Percentiles rank a stretch among this genome's conserved stretches.
These are phyloP conservation scores for Microstegium vimineum DNA, from an alignment of 176 grass and related monocot species.

Conservation along the genomic window DNA sequence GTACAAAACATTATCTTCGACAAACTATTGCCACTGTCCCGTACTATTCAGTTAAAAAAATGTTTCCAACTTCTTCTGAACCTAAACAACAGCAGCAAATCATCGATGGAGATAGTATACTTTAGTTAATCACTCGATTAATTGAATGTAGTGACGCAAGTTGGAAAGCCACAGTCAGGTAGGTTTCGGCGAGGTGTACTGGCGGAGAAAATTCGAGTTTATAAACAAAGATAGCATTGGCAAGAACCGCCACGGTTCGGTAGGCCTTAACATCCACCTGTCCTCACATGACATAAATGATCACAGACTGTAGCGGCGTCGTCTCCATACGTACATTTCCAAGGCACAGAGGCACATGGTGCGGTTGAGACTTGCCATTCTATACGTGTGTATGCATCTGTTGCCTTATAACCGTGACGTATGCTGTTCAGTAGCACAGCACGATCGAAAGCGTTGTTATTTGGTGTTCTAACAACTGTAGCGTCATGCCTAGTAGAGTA, in stretches of 20 bases:
- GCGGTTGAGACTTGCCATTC: slow-evolving; percentile 31
- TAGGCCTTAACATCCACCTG: slow-evolving; percentile 19
- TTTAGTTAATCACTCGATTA: background rate
- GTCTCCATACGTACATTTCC: background rate
- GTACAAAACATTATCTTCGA: background rate
- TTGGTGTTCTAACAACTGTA: background rate
- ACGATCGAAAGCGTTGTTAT: background rate
- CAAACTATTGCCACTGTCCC: background rate
- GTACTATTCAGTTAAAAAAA: background rate
- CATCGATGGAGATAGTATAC: background rate
- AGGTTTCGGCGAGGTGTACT: background rate
- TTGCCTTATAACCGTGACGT: background rate
- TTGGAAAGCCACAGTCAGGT: slow-evolving; percentile 11
- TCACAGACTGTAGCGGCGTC: background rate
- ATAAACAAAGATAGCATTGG: slow-evolving; percentile 6
- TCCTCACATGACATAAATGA: slow-evolving; percentile 2
- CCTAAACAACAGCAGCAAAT: background rate
- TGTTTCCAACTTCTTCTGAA: background rate
- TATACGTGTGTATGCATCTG: background rate
- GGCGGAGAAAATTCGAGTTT: background rate
- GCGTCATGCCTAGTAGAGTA: background rate
- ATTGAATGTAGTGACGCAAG: background rate
- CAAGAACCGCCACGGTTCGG: slow-evolving; percentile 21
- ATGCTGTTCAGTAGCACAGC: background rate
- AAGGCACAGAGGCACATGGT: background rate